A percentile compares a stretch with the other conserved stretches of the same genome.
These are phyloP conservation scores for Westerdykella aurantiaca DNA, from an alignment of 2,329 filamentous ascomycete genomes.

Conservation along the genomic window DNA sequence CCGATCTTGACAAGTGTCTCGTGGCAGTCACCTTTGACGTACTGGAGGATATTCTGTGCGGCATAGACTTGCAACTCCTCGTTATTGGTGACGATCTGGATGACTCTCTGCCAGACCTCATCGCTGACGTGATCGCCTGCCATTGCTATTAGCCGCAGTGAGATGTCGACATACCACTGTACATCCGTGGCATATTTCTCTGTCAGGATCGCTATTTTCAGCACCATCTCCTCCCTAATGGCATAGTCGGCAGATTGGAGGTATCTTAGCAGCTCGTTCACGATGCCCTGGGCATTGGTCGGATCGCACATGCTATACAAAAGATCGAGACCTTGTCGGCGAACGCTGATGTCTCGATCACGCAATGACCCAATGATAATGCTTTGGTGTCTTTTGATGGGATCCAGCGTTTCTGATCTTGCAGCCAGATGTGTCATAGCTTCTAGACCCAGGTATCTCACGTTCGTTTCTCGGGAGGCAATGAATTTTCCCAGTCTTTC, in stretches of 20 bases:
- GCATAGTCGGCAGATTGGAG: slow-evolving; percentile 95
- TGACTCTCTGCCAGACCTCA: slow-evolving; percentile 97
- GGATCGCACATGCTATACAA: slow-evolving; percentile 99
- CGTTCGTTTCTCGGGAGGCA: slow-evolving; percentile 92
- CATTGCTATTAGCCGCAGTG: slow-evolving; percentile 87
- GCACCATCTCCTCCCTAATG: slow-evolving; percentile 97
- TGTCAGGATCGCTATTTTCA: slow-evolving; percentile 96
- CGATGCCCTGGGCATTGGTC: slow-evolving; percentile 88
- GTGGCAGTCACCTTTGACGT: slow-evolving; percentile 92
- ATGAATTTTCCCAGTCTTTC: slow-evolving; percentile 89
- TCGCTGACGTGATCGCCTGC: slow-evolving; percentile 98
- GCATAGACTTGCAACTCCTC: slow-evolving; percentile 97
- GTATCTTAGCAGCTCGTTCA: slow-evolving; percentile 88
- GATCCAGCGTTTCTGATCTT: slow-evolving; percentile 85
- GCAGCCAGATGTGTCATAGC: slow-evolving; percentile 98
- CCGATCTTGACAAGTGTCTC: slow-evolving; percentile 98
- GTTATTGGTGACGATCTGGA: slow-evolving; percentile 98
- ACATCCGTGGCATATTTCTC: slow-evolving; percentile 98
- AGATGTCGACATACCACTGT: slow-evolving; percentile 99
- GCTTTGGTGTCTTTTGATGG: slow-evolving; percentile 96
- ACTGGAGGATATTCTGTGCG: slow-evolving; percentile 85
- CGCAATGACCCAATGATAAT: slow-evolving; percentile 92
- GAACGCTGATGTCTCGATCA: slow-evolving; percentile 94
- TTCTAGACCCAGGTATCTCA: slow-evolving; percentile 89
- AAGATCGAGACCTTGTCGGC: slow-evolving; percentile 89